These are phyloP conservation scores for Colletotrichum salicis DNA, from an alignment of 2,329 filamentous ascomycete species.

Conservation along the genomic window DNA sequence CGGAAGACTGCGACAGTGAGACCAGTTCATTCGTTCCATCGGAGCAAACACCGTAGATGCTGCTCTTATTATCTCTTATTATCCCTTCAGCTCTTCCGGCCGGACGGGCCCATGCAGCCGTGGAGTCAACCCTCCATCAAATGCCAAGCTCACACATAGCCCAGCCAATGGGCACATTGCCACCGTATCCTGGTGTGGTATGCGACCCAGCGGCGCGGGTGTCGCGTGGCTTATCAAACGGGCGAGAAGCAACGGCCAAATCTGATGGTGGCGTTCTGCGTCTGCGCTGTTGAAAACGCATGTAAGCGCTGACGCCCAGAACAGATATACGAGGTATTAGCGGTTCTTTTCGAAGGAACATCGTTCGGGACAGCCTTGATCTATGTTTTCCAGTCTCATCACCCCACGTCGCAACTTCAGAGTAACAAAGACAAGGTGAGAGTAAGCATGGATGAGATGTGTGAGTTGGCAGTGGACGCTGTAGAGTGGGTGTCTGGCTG, in stretches of 20 bases:
- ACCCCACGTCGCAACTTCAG: not conserved
- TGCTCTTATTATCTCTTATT: not conserved
- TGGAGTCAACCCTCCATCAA: too few relatives aligned
- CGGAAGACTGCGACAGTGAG: too few relatives aligned
- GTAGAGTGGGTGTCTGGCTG: conserved; percentile 4
- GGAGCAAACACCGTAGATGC: not conserved
- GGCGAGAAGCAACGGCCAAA: not conserved
- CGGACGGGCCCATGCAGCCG: not conserved
- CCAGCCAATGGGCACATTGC: not conserved
- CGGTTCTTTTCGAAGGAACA: too few relatives aligned
- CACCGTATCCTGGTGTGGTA: not conserved
- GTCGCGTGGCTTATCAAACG: not conserved
- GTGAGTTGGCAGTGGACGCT: not conserved
- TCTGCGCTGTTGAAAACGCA: not conserved
- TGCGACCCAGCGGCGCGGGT: not conserved
- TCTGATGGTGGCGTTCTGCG: not conserved
- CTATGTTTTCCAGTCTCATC: not conserved
- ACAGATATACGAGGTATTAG: too few relatives aligned
- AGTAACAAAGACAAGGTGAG: not conserved
- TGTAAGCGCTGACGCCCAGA: not conserved
- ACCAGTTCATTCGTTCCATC: not conserved
- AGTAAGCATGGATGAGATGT: conserved; percentile 9
- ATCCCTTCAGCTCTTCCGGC: not conserved
- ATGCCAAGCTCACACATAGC: not conserved
- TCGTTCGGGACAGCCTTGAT: not conserved